phyloP scores from a whole-genome alignment of 441 rosid genomes.

The Pelargonium fulgidum region DNA sequence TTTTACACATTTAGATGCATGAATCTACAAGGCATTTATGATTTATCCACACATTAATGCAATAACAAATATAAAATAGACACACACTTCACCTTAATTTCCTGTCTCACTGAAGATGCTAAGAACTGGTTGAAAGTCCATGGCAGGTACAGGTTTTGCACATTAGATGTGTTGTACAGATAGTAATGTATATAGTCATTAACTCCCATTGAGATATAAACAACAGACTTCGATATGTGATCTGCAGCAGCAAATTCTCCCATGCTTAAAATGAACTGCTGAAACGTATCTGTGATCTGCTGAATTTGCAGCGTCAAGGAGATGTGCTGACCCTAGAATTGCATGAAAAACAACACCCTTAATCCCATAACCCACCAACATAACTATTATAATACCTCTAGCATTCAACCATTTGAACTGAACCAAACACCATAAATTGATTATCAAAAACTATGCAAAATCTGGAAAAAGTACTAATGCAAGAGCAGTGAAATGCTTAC shows the following conservation, averaged over 20 bases:
- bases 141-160: slow-evolving; percentile 66
- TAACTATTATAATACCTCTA: neutral
- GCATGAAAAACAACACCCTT: neutral
- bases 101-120: slow-evolving; percentile 52
- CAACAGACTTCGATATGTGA: slow-evolving; percentile 56
- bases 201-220: slow-evolving; percentile 74
- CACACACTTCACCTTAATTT: slow-evolving; percentile 47
- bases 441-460: neutral
- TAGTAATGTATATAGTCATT: slow-evolving; percentile 93
- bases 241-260: slow-evolving; percentile 57
- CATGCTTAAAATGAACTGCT: slow-evolving; percentile 57
- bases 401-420: neutral
- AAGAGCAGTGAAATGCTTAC: slow-evolving; percentile 28
- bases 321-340: slow-evolving; percentile 61
- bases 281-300: slow-evolving; percentile 75
- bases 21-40: neutral
- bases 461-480: neutral
- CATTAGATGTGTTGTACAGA: slow-evolving; percentile 59
- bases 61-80: neutral
- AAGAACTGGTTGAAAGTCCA: slow-evolving; percentile 86
- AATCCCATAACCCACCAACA: neutral
- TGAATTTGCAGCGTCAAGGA: slow-evolving; percentile 84
- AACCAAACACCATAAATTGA: neutral
- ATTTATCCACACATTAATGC: neutral
- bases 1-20: slow-evolving; percentile 1